These are phyloP conservation scores for Sordariomycetes sp. DNA, from an alignment of 2,329 filamentous ascomycete species.

Conservation along the genomic window DNA sequence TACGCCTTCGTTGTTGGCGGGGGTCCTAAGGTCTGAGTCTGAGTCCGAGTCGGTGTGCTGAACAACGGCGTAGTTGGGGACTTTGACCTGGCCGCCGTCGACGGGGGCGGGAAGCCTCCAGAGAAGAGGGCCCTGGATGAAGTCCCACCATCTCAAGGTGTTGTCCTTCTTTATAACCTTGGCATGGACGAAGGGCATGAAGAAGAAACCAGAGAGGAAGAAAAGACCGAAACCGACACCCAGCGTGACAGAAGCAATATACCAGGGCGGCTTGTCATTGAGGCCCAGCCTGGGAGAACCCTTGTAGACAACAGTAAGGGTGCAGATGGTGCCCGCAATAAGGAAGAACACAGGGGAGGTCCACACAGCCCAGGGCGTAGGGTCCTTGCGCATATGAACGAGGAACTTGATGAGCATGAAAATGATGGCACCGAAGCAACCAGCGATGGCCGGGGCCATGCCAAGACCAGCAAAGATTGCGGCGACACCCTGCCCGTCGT, in stretches of 20 bases:
- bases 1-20: slow-evolving; percentile 22
- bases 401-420: slow-evolving; percentile 62
- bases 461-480: slow-evolving; percentile 61
- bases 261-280: slow-evolving; percentile 56
- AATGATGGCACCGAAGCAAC: slow-evolving; percentile 53
- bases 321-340: slow-evolving; percentile 62
- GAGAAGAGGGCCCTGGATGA: slow-evolving; percentile 53
- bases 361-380: slow-evolving; percentile 62
- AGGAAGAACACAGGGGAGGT: slow-evolving; percentile 70
- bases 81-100: slow-evolving; percentile 34
- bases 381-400: slow-evolving; percentile 64
- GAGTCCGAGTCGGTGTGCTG: slow-evolving; percentile 31
- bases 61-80: slow-evolving; percentile 70
- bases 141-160: slow-evolving; percentile 51
- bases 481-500: slow-evolving; percentile 55
- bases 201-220: slow-evolving; percentile 55
- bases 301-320: slow-evolving; percentile 72
- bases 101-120: slow-evolving; percentile 45
- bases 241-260: slow-evolving; percentile 55
- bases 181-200: slow-evolving; percentile 59
- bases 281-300: slow-evolving; percentile 59
- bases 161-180: slow-evolving; percentile 60
- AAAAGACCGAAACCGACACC: slow-evolving; percentile 51
- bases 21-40: slow-evolving; percentile 9
- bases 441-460: slow-evolving; percentile 62